Base-by-base conservation (phyloP, 116 monocot genomes). In the Dioscorea cayenensis region DNA sequence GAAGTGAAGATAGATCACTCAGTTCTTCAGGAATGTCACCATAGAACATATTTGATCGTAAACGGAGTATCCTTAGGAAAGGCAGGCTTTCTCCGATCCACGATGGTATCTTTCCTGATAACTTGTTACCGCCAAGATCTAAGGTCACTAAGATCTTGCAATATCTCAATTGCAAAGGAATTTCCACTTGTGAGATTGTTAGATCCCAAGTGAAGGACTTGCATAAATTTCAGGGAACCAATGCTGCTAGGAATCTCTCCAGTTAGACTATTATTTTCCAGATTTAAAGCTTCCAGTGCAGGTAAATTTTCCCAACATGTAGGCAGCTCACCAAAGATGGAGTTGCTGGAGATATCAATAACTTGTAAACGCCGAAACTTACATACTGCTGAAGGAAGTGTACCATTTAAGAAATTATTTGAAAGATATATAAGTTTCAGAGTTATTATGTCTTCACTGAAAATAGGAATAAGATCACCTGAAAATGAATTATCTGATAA, bases 201-300 rank as follows among this genome's bases (percentile, higher is more conserved):
- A 22, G 14, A 43, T 3, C 36, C 37, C 13, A 81, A 60, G 36
- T 73, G 68, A 32, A 81, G 14, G 2, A 22, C 12, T 36, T 29
- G 14, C 13, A 77, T 32, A 0, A 50, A 4, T 0, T 8, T 10
- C 5, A 60, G 11, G 18, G 51, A 51, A 11, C 49, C 23, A 51
- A 64, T 13, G 28, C 12, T 7, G 11, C 3, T 18, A 18, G 79
- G 84, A 19, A 84, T 72, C 29, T 32, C 60, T 16, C 78, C 84
- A 16, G 73, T 49, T 2, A 84, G 68, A 7, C 55, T 76, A 65
- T 77, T 80, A 9, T 69, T 72, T 36, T 58, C 63, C 6, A 83
- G 72, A 28, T 67, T 60, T 18, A 80, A 10, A 3, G 69, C 63
- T 22, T 19, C 21, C 28, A 86, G 51, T 64, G 64, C 58, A 3